Percentiles rank a stretch among this genome's conserved stretches.
Conservation (phyloP, 169 alveolate genomes). For the Plasmodium cynomolgi region DNA sequence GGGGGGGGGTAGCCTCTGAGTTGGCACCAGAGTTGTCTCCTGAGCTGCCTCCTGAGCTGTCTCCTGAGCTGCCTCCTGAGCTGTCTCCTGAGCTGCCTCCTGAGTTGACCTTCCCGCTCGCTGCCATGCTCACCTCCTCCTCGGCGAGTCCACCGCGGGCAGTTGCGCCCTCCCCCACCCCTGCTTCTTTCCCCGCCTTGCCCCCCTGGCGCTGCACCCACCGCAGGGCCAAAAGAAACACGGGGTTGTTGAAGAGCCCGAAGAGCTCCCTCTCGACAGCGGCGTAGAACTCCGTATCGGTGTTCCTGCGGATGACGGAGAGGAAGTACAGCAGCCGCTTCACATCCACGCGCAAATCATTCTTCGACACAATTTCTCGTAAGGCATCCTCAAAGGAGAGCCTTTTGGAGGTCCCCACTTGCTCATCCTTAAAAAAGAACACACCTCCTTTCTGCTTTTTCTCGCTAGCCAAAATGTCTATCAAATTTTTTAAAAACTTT, state of each 20-base stretch:
- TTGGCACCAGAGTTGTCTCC: too few relatives aligned
- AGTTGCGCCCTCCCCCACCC: background rate
- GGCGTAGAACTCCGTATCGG: slow-evolving; percentile 1
- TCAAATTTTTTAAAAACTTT: slow-evolving; percentile 15
- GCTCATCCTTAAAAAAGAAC: slow-evolving; percentile 20
- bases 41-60: too few relatives aligned
- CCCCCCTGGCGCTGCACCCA: slow-evolving; percentile 14
- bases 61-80: too few relatives aligned
- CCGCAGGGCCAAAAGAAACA: slow-evolving; percentile 21
- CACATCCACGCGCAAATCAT: slow-evolving; percentile 25
- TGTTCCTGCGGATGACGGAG: slow-evolving; percentile 32
- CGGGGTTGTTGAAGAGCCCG: slow-evolving; percentile 41
- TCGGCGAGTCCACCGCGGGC: background rate
- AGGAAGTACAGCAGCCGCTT: slow-evolving; percentile 40
- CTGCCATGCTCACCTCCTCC: background rate
- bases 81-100: too few relatives aligned
- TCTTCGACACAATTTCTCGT: slow-evolving; percentile 19
- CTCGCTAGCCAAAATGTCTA: background rate
- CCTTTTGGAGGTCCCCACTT: background rate
- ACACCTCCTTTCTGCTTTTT: background rate
- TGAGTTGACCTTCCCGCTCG: background rate
- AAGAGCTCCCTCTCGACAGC: slow-evolving; percentile 15
- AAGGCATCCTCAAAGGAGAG: slow-evolving; percentile 7
- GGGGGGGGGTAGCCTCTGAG: background rate
- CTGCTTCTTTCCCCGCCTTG: background rate